Percentiles rank a stretch among this genome's conserved stretches.
These are phyloP conservation scores for Tilletia setariae DNA, from an alignment of 1,284 basidiomycete species.

Conservation along the genomic window DNA sequence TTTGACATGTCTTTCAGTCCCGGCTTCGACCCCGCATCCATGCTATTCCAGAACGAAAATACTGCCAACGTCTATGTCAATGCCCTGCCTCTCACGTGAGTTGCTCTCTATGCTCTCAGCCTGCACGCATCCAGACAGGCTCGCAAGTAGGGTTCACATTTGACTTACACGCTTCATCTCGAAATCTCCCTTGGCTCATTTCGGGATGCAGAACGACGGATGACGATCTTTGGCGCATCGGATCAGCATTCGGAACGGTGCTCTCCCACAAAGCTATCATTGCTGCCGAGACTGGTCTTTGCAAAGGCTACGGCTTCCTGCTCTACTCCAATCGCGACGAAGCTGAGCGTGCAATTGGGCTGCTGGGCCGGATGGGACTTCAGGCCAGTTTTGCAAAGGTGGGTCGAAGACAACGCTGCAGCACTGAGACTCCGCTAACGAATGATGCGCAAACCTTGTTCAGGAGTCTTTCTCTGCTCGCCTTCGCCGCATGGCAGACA, in stretches of 20 bases:
- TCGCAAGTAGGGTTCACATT: no score
- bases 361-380: slow-evolving; percentile 35
- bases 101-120: not conserved
- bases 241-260: slow-evolving; percentile 39
- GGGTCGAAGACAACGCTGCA: not conserved
- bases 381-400: slow-evolving; percentile 39
- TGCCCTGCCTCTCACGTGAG: slow-evolving; percentile 37
- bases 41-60: slow-evolving; percentile 20
- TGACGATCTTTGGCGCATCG: slow-evolving; percentile 34
- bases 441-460: not conserved
- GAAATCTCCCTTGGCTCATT: not conserved
- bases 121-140: no score
- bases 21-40: not conserved
- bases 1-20: slow-evolving; percentile 3
- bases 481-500: slow-evolving; percentile 38
- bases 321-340: slow-evolving; percentile 39
- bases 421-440: not conserved
- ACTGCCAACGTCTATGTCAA: slow-evolving; percentile 42
- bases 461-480: slow-evolving; percentile 40
- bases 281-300: slow-evolving; percentile 38
- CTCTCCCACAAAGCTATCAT: slow-evolving; percentile 49
- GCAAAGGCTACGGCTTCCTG: slow-evolving; percentile 46
- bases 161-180: not conserved
- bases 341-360: slow-evolving; percentile 34
- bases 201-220: slow-evolving; percentile 34